These are phyloP conservation scores for Adansonia digitata DNA, from an alignment of 345 rosid species.

Conservation along the genomic window DNA sequence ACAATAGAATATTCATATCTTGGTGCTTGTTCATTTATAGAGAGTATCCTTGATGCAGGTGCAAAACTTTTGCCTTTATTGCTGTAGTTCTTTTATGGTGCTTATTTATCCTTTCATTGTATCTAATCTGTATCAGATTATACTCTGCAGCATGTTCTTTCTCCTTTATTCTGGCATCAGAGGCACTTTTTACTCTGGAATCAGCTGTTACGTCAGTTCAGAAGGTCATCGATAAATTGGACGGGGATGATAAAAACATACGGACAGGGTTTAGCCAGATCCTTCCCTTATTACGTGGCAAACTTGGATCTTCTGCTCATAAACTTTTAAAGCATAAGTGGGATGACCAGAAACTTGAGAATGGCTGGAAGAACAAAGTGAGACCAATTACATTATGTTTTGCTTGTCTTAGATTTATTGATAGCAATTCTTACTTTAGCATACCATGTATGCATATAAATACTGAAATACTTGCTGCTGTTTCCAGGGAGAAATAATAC, in stretches of 20 bases:
- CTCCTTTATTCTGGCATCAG: constrained; percentile 64
- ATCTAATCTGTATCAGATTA: constrained; percentile 4
- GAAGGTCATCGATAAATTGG: constrained; percentile 32
- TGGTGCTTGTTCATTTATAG: constrained; percentile 60
- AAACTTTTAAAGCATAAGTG: constrained; percentile 58
- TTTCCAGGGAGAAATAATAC: constrained; percentile 67
- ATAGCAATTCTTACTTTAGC: constrained; percentile 2
- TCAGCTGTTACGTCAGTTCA: constrained; percentile 44
- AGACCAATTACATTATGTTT: constrained; percentile 20
- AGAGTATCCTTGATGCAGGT: constrained; percentile 57
- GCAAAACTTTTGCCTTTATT: constrained; percentile 13
- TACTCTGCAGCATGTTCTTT: constrained; percentile 64
- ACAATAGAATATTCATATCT: constrained; percentile 54
- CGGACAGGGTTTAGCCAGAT: constrained; percentile 25
- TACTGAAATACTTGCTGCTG: constrained; percentile 8
- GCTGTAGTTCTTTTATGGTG: not conserved
- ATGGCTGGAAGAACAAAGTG: constrained; percentile 76
- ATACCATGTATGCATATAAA: constrained; percentile 8
- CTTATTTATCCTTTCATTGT: not conserved
- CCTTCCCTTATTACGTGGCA: constrained; percentile 34
- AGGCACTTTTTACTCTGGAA: constrained; percentile 59
- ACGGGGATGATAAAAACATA: constrained; percentile 29
- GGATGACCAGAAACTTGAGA: constrained; percentile 48
- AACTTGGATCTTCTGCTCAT: constrained; percentile 60
- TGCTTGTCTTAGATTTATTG: constrained; percentile 8